phyloP scores from a whole-genome alignment of 1,284 basidiomycete genomes.

The Pseudozyma flocculosa region DNA sequence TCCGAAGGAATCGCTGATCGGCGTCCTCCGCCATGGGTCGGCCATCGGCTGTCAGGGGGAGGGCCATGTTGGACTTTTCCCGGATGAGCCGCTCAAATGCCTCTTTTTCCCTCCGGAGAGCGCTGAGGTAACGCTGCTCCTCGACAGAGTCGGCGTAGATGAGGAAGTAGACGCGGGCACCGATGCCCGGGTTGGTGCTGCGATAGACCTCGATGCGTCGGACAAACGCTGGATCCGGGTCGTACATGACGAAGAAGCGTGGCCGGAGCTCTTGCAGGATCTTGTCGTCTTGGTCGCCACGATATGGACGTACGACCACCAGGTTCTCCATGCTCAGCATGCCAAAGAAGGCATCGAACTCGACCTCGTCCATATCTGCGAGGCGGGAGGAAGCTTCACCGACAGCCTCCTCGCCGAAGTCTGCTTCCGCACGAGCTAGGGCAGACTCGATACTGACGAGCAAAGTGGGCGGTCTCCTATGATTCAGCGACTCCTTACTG shows the following conservation, averaged over 20 bases:
- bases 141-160: constrained; percentile 89
- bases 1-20: constrained; percentile 68
- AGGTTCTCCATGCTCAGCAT: constrained; percentile 76
- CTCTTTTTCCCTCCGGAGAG: constrained; percentile 86
- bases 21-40: constrained; percentile 59
- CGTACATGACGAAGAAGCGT: constrained; percentile 84
- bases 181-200: constrained; percentile 80
- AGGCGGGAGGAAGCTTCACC: constrained; percentile 7
- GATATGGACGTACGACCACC: constrained; percentile 82
- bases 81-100: constrained; percentile 90
- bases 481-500: background rate
- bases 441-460: constrained; percentile 13
- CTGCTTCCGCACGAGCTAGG: constrained; percentile 6
- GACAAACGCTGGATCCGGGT: constrained; percentile 89
- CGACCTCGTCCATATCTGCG: constrained; percentile 22
- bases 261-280: constrained; percentile 84
- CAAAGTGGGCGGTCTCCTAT: no score
- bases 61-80: constrained; percentile 89
- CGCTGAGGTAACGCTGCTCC: constrained; percentile 90
- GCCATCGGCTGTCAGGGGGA: constrained; percentile 80
- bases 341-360: constrained; percentile 72
- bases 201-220: constrained; percentile 84
- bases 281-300: constrained; percentile 88
- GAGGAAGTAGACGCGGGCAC: constrained; percentile 92
- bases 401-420: constrained; percentile 2